phyloP scores from a whole-genome alignment of 371 early-diverging fungal genomes.

The Rhizopus delemar region DNA sequence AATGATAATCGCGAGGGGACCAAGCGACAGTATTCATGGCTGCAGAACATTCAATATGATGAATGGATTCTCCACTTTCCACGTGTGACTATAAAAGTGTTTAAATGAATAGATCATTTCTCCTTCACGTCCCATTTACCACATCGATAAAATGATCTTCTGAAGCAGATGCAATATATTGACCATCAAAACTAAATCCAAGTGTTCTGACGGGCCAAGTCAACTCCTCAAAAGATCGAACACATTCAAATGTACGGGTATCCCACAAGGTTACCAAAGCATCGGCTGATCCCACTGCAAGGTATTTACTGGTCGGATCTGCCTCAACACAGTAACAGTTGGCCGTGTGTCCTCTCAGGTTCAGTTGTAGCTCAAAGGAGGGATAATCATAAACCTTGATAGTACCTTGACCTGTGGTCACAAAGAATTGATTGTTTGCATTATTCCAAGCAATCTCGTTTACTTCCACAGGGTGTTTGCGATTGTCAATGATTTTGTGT shows the following conservation, averaged over 20 bases:
- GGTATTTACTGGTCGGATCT: slow-evolving; percentile 76
- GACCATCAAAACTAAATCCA: slow-evolving; percentile 84
- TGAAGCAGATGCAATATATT: slow-evolving; percentile 80
- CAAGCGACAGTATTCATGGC: slow-evolving; percentile 83
- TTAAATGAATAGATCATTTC: not conserved
- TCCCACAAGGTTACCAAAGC: slow-evolving; percentile 79
- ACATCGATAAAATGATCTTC: slow-evolving; percentile 81
- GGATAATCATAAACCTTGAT: slow-evolving; percentile 71
- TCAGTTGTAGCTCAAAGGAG: slow-evolving; percentile 56
- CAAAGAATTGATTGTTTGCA: slow-evolving; percentile 72
- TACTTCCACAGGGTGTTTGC: slow-evolving; percentile 62
- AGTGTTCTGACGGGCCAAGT: slow-evolving; percentile 84
- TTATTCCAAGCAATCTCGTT: slow-evolving; percentile 85
- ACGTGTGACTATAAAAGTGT: slow-evolving; percentile 64
- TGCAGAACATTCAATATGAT: slow-evolving; percentile 67
- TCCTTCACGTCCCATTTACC: slow-evolving; percentile 40
- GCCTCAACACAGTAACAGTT: slow-evolving; percentile 83
- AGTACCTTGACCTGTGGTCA: slow-evolving; percentile 80
- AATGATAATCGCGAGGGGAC: slow-evolving; percentile 77
- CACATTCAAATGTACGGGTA: slow-evolving; percentile 61
- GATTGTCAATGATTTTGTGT: slow-evolving; percentile 54
- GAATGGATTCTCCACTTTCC: slow-evolving; percentile 73
- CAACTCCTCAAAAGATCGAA: slow-evolving; percentile 67
- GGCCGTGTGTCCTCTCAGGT: slow-evolving; percentile 75
- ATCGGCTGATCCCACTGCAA: slow-evolving; percentile 82